Base-by-base conservation (phyloP, 2,329 filamentous ascomycete species). In the Zelopaecilomyces penicillatus region DNA sequence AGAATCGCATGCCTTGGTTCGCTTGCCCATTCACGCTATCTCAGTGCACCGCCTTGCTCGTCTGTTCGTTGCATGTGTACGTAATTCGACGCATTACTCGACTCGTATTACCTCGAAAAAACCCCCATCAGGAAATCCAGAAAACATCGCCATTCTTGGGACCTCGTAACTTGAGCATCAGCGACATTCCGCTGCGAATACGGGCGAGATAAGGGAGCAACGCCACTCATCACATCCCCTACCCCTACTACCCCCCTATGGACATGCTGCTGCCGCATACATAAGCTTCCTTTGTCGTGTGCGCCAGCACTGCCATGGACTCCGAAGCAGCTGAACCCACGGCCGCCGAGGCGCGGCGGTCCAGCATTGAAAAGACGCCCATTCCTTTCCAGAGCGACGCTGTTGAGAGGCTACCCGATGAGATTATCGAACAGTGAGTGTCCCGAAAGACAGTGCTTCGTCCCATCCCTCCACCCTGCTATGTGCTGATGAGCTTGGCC, bases 391-490 rank as follows among this genome's bases (percentile, higher is more conserved):
- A 19, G 19, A 33, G 26, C 34, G 41, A 38, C 4, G 48, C 73
- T 31, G 78, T 83, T 53, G 68, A 75, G 32, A 70, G 67, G 38
- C 67, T 85, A 8, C 82, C 82, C 5, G 77, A 82, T 61, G 81
- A 85, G 61, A 85, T 85, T 47, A 83, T 85, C 53, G 68, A 83
- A 57, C 78, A 83, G 82, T 85, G 65, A 62, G 76, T 64, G 38
- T 19, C 3, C 19, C 19, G 19, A 19, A 19, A 19, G 19, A 19
- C 19, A 19, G 19, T 19, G 19, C 19, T 19, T 19, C 19, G 19
- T 19, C 19, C 33, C 39, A n/a, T 35, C 12, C 9, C 40, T 37
- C 27, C 12, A 3, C 6, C 44, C 33, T 27, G 30, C 37, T 19
- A 29, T n/a, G 12, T 26, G 38, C 29, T 40, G 31, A 43, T 37